A percentile compares a stretch with the other conserved stretches of the same genome.
phyloP scores from a whole-genome alignment of 768 basidiomycete genomes.

The Rhizopogon vulgaris region DNA sequence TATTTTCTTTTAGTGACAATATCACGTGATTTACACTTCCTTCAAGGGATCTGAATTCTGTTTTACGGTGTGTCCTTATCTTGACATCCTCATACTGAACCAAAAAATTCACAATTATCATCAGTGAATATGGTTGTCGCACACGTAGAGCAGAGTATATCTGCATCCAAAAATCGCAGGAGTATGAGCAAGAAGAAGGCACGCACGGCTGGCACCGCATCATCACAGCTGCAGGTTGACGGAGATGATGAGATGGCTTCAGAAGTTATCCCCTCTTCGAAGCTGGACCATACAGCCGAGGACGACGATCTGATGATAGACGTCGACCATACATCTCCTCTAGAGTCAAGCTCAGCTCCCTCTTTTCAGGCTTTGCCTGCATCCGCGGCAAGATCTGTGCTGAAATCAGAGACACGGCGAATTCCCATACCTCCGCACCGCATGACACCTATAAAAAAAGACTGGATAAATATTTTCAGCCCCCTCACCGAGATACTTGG shows the following conservation, averaged over 20 bases:
- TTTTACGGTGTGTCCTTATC: not conserved
- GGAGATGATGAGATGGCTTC: constrained; percentile 27
- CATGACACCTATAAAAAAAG: constrained; percentile 94
- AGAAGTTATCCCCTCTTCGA: constrained; percentile 8
- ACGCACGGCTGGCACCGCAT: constrained; percentile 7
- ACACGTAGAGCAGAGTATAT: constrained; percentile 25
- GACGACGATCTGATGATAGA: constrained; percentile 66
- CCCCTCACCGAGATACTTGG: constrained; percentile 93
- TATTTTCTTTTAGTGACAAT: not conserved
- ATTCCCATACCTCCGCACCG: constrained; percentile 94
- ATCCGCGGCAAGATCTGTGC: constrained; percentile 44
- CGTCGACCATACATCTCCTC: constrained; percentile 36
- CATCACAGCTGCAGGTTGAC: constrained; percentile 9
- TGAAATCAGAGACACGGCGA: constrained; percentile 82
- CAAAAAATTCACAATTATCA: not conserved
- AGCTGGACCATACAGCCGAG: constrained; percentile 19
- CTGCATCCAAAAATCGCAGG: constrained; percentile 37
- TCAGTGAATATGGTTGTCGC: constrained; percentile 34
- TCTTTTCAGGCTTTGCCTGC: constrained; percentile 66
- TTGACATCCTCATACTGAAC: not conserved
- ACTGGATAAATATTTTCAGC: constrained; percentile 93
- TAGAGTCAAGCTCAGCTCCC: constrained; percentile 48
- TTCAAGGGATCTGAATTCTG: too few relatives aligned
- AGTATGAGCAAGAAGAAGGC: constrained; percentile 36
- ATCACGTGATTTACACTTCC: constrained; percentile 13